Conservation (phyloP, 2,329 filamentous ascomycete genomes). For the Amphichorda felina region DNA sequence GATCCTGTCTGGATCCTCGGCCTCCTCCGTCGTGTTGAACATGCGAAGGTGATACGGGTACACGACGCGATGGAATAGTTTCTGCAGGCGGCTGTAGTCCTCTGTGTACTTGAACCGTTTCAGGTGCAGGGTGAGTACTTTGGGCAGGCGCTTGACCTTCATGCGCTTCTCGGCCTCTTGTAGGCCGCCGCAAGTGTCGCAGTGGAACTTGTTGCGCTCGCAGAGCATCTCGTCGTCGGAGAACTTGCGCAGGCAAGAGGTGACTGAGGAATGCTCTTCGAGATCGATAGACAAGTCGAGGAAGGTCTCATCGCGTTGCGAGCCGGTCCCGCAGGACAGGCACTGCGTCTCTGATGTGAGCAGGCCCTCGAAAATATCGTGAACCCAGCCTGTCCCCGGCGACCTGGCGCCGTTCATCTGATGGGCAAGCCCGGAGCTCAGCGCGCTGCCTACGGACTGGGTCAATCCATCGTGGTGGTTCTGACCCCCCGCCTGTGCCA, state of each 20-base stretch:
- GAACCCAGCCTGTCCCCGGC: conserved; percentile 76
- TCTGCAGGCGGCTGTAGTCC: conserved; percentile 84
- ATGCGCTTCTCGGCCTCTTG: conserved; percentile 98
- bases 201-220: conserved; percentile 97
- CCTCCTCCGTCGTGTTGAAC: conserved; percentile 95
- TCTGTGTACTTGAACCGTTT: conserved; percentile 99
- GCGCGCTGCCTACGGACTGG: conserved; percentile 14
- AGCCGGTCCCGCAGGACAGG: conserved; percentile 89
- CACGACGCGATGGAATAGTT: conserved; percentile 91
- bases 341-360: conserved; percentile 95
- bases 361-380: conserved; percentile 91
- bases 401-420: conserved; percentile 6
- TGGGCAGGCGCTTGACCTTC: conserved; percentile 94
- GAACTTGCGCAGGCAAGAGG: conserved; percentile 88
- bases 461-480: conserved; percentile 1
- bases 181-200: conserved; percentile 89
- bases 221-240: conserved; percentile 98
- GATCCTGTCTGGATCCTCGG: conserved; percentile 81
- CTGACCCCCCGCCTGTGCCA: conserved; percentile 21
- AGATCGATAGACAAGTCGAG: conserved; percentile 92
- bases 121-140: conserved; percentile 81
- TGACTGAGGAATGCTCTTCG: conserved; percentile 91
- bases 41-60: conserved; percentile 94
- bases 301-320: conserved; percentile 90
- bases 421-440: conserved; percentile 11